Percentiles rank a stretch among this genome's conserved stretches.
These are phyloP conservation scores for Penicillium lividum DNA, from an alignment of 495 filamentous ascomycete genomes.

Conservation along the genomic window DNA sequence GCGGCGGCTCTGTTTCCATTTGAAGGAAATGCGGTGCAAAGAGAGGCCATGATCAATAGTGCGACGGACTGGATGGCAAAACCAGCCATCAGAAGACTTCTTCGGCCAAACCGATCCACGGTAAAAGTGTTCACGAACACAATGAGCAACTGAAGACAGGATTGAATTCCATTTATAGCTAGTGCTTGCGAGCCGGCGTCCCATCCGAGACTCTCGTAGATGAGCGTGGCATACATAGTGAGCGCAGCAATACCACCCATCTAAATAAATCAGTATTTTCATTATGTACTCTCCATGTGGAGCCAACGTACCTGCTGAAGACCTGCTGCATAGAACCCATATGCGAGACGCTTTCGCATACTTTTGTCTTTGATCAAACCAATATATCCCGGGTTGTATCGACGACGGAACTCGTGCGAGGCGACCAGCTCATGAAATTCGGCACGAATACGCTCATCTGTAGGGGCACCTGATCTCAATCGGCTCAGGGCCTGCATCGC, in stretches of 20 bases:
- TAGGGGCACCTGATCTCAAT: conserved; percentile 28
- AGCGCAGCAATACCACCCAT: conserved; percentile 22
- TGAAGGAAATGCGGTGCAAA: conserved; percentile 35
- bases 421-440: conserved; percentile 42
- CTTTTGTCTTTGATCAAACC: conserved; percentile 30
- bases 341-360: conserved; percentile 38
- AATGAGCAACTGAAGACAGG: conserved; percentile 37
- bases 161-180: conserved; percentile 38
- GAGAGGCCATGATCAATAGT: conserved; percentile 32
- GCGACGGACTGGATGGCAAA: conserved; percentile 35
- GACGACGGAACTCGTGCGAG: conserved; percentile 32
- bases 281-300: not conserved
- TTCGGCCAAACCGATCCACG: conserved; percentile 37
- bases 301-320: conserved; percentile 30
- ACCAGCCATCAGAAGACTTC: conserved; percentile 32
- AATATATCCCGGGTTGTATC: conserved; percentile 32
- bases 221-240: conserved; percentile 40
- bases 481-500: conserved; percentile 30
- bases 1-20: conserved; percentile 37
- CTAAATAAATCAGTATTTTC: conserved; percentile 5
- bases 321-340: conserved; percentile 36
- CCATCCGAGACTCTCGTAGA: conserved; percentile 41
- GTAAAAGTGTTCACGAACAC: conserved; percentile 43
- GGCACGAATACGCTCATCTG: conserved; percentile 29
- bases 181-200: conserved; percentile 35